These are phyloP conservation scores for Phycomyces blakesleeanus DNA, from an alignment of 192 early-diverging fungal species.

Conservation along the genomic window DNA sequence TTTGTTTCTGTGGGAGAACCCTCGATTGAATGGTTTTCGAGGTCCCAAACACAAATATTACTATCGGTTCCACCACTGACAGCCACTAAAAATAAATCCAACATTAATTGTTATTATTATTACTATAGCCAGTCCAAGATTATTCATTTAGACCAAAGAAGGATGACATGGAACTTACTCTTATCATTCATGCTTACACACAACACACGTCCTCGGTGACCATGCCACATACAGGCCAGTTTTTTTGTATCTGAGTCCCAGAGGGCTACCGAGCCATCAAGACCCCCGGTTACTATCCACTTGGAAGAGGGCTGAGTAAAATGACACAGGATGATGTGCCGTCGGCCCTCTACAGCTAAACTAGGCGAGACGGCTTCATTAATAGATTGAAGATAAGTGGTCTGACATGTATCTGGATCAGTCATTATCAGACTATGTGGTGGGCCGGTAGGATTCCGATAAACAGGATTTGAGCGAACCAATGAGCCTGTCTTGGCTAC, in stretches of 20 bases:
- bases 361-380: background rate
- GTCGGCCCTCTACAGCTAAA: background rate
- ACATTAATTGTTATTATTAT: background rate
- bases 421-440: slow-evolving; percentile 8
- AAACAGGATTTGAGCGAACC: slow-evolving; percentile 10
- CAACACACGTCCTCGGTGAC: slow-evolving; percentile 39
- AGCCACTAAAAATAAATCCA: slow-evolving; percentile 18
- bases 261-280: slow-evolving; percentile 44
- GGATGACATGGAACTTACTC: no score
- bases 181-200: slow-evolving; percentile 50
- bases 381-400: background rate
- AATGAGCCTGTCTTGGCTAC: background rate
- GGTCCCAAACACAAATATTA: slow-evolving; percentile 48
- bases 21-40: slow-evolving; percentile 9
- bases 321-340: slow-evolving; percentile 39
- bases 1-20: slow-evolving; percentile 4
- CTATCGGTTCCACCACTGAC: slow-evolving; percentile 42
- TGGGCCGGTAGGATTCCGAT: background rate
- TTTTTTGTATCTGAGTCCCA: slow-evolving; percentile 34
- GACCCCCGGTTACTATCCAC: slow-evolving; percentile 42
- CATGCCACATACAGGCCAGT: slow-evolving; percentile 39
- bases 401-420: slow-evolving; percentile 1
- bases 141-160: background rate
- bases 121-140: slow-evolving; percentile 2
- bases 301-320: slow-evolving; percentile 31